phyloP scores from a whole-genome alignment of 768 basidiomycete species.

The Tephrocybe sp. region DNA sequence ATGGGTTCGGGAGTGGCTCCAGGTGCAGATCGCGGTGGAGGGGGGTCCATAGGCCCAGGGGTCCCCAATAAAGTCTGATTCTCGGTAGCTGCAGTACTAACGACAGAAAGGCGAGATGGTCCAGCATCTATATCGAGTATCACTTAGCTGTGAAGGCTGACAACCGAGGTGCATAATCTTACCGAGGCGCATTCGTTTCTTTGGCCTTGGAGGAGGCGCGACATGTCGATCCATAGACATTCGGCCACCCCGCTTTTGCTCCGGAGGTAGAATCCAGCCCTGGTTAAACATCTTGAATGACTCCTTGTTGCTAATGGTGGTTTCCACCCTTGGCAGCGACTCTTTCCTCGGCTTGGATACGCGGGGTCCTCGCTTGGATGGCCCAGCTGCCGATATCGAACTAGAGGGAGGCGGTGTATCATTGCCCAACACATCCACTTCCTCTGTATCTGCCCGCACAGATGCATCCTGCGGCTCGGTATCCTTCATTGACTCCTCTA shows the following conservation, averaged over 20 bases:
- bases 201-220: slow-evolving; percentile 43
- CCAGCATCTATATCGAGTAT: slow-evolving; percentile 27
- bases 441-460: background rate
- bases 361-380: slow-evolving; percentile 24
- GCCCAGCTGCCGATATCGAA: slow-evolving; percentile 28
- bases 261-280: slow-evolving; percentile 85
- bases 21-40: background rate
- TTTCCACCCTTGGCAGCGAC: slow-evolving; percentile 58
- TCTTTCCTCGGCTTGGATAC: slow-evolving; percentile 21
- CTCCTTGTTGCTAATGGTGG: slow-evolving; percentile 64
- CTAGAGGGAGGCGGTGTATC: slow-evolving; percentile 44
- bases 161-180: slow-evolving; percentile 13
- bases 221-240: slow-evolving; percentile 39
- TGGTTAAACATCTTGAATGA: slow-evolving; percentile 82
- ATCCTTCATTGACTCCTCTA: slow-evolving; percentile 1
- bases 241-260: slow-evolving; percentile 64
- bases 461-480: no score
- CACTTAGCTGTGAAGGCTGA: slow-evolving; percentile 1
- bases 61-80: slow-evolving; percentile 32
- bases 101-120: slow-evolving; percentile 41
- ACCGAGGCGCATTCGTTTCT: slow-evolving; percentile 52
- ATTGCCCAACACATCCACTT: slow-evolving; percentile 13
- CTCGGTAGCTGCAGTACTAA: slow-evolving; percentile 46
- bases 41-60: slow-evolving; percentile 18
- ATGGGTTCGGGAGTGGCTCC: background rate